Evolutionary conservation across 1,139 yeast species (phyloP).

Genomic region (Pneumocystis canis): DNA sequence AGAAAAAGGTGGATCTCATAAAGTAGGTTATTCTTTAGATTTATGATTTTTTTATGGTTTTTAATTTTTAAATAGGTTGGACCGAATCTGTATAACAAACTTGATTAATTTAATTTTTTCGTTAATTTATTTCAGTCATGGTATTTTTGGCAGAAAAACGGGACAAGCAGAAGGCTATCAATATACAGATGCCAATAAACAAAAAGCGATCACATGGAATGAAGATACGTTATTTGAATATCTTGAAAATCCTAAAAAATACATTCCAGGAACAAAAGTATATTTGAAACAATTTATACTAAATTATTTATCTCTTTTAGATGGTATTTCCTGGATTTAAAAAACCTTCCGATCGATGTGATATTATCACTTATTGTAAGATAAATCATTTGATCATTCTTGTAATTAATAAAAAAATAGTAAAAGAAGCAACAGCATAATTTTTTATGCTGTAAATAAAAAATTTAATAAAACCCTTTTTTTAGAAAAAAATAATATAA

Average conservation of each 20-base stretch:
- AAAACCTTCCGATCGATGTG: conserved; percentile 98
- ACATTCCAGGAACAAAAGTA: conserved; percentile 93
- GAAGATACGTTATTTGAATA: conserved; percentile 86
- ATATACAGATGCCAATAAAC: conserved; percentile 96
- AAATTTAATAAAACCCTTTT: neutral
- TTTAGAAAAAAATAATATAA: neutral
- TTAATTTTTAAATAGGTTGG: neutral
- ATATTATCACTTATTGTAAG: conserved; percentile 60
- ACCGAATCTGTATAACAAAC: conserved; percentile 47
- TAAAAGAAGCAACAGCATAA: neutral
- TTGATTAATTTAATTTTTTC: conserved; percentile 48
- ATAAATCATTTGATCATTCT: neutral
- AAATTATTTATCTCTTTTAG: neutral
- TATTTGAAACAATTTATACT: neutral
- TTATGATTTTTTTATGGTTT: neutral
- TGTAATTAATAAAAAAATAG: neutral
- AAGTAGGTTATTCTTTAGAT: conserved; percentile 90
- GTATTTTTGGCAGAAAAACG: conserved; percentile 26
- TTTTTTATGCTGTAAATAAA: neutral
- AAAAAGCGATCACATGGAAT: conserved; percentile 53
- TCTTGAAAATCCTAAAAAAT: conserved; percentile 94
- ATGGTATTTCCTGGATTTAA: conserved; percentile 99
- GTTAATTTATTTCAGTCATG: neutral
- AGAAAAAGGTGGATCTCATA: conserved; percentile 92
- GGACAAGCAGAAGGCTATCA: conserved; percentile 89